These are phyloP conservation scores for Erythrophleum ivorense DNA, from an alignment of 331 rosid genomes.

Conservation along the genomic window DNA sequence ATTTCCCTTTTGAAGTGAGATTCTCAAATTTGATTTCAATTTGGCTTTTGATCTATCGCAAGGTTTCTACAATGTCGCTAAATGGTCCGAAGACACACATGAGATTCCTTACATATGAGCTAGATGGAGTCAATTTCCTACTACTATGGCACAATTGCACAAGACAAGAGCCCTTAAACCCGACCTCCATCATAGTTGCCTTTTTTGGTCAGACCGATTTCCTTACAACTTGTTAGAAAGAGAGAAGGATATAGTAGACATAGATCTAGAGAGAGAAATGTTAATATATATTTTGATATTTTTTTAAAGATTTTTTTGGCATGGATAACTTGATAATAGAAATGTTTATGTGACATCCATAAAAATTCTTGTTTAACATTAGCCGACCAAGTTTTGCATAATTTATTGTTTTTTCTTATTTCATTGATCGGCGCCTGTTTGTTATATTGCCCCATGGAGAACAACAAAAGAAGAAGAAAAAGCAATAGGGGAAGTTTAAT, in stretches of 20 bases:
- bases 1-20: too few species aligned
- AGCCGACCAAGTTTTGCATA: slow-evolving; percentile 47
- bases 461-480: not conserved
- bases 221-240: slow-evolving; percentile 45
- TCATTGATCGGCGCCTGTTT: slow-evolving; percentile 46
- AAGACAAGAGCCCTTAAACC: not conserved
- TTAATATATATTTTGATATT: not conserved
- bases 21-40: too few species aligned
- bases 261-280: not conserved
- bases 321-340: slow-evolving; percentile 21
- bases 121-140: not conserved
- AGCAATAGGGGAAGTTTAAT: slow-evolving; percentile 39
- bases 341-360: slow-evolving; percentile 54
- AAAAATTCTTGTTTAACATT: slow-evolving; percentile 40
- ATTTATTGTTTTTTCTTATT: slow-evolving; percentile 32
- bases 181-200: slow-evolving; percentile 19
- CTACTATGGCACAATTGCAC: not conserved
- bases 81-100: too few species aligned
- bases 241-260: not conserved
- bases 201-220: slow-evolving; percentile 55
- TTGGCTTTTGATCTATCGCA: too few species aligned
- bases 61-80: too few species aligned
- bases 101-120: too few species aligned
- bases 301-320: not conserved
- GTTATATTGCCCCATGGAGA: slow-evolving; percentile 43